phyloP scores from a whole-genome alignment of 2,329 filamentous ascomycete genomes.

The Xylariaceae sp. region DNA sequence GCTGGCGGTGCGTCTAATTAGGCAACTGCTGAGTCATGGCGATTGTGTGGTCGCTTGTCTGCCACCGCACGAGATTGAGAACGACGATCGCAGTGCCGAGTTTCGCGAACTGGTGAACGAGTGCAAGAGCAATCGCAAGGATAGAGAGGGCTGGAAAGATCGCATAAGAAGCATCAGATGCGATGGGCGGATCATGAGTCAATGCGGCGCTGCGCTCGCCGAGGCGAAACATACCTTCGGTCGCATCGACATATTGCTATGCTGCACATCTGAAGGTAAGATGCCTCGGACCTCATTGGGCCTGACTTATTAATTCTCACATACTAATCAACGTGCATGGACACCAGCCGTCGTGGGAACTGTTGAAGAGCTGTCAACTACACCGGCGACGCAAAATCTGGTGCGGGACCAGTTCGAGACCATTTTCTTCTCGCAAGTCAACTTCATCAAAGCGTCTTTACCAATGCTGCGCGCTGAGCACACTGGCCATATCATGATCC shows the following conservation, averaged over 20 bases:
- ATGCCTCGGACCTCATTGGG: neutral
- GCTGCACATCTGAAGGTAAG: slow-evolving; percentile 80
- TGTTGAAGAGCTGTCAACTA: slow-evolving; percentile 82
- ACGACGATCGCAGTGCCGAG: slow-evolving; percentile 70
- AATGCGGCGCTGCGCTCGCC: slow-evolving; percentile 82
- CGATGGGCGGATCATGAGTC: slow-evolving; percentile 58
- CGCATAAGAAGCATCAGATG: slow-evolving; percentile 65
- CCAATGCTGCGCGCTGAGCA: slow-evolving; percentile 75
- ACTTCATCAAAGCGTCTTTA: slow-evolving; percentile 86
- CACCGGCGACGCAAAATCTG: slow-evolving; percentile 67
- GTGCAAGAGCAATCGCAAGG: slow-evolving; percentile 58
- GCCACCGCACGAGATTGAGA: slow-evolving; percentile 71
- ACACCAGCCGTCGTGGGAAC: slow-evolving; percentile 74
- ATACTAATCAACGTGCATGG: slow-evolving; percentile 11
- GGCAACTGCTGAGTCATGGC: slow-evolving; percentile 80
- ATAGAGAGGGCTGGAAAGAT: slow-evolving; percentile 75
- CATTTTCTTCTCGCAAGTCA: slow-evolving; percentile 93
- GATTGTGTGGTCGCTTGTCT: slow-evolving; percentile 87
- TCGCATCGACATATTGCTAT: slow-evolving; percentile 83
- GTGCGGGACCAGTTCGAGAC: slow-evolving; percentile 89
- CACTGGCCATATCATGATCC: slow-evolving; percentile 83
- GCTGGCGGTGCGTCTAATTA: slow-evolving; percentile 75
- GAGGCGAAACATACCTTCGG: slow-evolving; percentile 83
- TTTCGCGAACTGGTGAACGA: slow-evolving; percentile 76
- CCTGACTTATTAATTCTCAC: neutral